Base-by-base conservation (phyloP, 768 basidiomycete genomes). In the Hericium coralloides region DNA sequence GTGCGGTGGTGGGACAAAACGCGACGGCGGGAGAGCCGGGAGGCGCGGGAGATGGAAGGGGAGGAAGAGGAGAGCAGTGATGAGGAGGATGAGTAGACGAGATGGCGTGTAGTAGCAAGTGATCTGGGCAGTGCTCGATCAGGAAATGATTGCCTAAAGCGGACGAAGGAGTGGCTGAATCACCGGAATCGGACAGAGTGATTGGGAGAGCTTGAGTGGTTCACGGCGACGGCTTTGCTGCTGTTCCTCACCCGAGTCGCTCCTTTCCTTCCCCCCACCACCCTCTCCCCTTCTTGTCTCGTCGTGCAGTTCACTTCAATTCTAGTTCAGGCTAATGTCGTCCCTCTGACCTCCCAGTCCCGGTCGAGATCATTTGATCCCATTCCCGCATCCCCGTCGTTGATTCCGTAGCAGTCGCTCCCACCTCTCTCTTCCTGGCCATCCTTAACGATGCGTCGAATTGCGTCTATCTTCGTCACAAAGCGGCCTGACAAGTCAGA, bases 391-490 rank as follows among this genome's bases (percentile, higher is more conserved):
- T 36, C 20, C 31, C 49, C 48, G 12, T 26, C 22, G 7, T 18
- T 49, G 7, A 26, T 38, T 36, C 36, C 45, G 31, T 31, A 17
- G 22, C 20, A 23, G 26, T 31, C 26, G 41, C 38, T 37, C 15
- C 43, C 18, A 18, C 55, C 59, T 57, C 18, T 38, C 31, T 20
- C 38, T 10, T 43, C 10, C 12, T 12, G 18, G 48, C 31, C 48
- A 12, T 17, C 58, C 38, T 17, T 26, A 26, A 65, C 41, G 57
- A 87, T 87, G 85, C 83, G 83, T 65, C 81, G 85, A 63, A 71
- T 87, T 65, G 76, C 76, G 54, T 79, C 81, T 38, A 78, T 79
- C 63, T 79, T 87, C 63, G 67, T 69, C 23, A 1, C 48, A 3
- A 65, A 69, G 63, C 73, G 69, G 52, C 59, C 69, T 59, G 71